Evolutionary conservation across 169 alveolate species (phyloP).

Genomic region (Plasmodium malariae): DNA sequence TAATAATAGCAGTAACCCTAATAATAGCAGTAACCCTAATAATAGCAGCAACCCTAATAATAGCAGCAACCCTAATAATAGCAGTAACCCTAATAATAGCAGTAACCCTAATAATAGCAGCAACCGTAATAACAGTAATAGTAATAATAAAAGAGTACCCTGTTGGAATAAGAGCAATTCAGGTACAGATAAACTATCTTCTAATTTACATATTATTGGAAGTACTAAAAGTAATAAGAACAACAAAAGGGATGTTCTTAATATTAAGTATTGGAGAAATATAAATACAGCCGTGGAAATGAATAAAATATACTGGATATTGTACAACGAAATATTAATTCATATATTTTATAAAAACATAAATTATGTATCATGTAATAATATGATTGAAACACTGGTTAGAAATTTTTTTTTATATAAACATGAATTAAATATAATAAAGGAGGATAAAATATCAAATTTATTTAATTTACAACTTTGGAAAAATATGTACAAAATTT

Average conservation of each 20-base stretch:
- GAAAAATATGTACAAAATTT: slow-evolving; percentile 42
- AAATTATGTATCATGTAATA: slow-evolving; percentile 53
- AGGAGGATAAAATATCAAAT: slow-evolving; percentile 32
- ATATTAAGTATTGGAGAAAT: slow-evolving; percentile 68
- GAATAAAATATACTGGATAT: slow-evolving; percentile 54
- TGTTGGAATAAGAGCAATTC: too few relatives aligned
- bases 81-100: background rate
- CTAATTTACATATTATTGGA: too few relatives aligned
- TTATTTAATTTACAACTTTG: slow-evolving; percentile 48
- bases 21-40: too few relatives aligned
- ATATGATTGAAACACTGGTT: slow-evolving; percentile 44
- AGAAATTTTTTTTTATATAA: slow-evolving; percentile 38
- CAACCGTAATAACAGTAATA: too few relatives aligned
- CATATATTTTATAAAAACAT: slow-evolving; percentile 54
- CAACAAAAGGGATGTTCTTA: slow-evolving; percentile 21
- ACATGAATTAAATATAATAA: slow-evolving; percentile 41
- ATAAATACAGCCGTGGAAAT: slow-evolving; percentile 59
- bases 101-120: too few relatives aligned
- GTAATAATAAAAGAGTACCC: too few relatives aligned
- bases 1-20: background rate
- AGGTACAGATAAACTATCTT: background rate
- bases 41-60: background rate
- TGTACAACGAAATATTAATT: slow-evolving; percentile 57
- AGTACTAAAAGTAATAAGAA: slow-evolving; percentile 14
- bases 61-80: background rate